Evolutionary conservation across 768 basidiomycete species (phyloP).

Genomic region (Trametes cubensis): DNA sequence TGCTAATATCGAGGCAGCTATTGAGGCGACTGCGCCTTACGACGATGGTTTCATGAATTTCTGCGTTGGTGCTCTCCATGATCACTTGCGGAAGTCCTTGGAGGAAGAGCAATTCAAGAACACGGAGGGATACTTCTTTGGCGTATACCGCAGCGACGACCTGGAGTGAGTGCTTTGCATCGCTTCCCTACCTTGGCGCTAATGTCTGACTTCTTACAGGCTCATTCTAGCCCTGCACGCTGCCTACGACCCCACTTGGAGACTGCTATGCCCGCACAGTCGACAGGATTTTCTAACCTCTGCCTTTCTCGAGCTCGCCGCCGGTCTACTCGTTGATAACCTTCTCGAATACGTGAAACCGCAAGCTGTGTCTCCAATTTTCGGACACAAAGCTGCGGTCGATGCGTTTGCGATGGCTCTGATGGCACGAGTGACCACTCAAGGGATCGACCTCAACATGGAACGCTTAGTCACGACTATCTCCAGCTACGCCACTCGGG

Average conservation of each 20-base stretch:
- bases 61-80: conserved; percentile 10
- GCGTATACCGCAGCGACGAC: not conserved
- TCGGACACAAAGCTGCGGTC: not conserved
- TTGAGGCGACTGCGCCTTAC: conserved; percentile 12
- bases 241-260: not conserved
- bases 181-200: no score
- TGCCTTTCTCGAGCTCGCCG: not conserved
- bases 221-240: not conserved
- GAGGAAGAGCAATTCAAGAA: not conserved
- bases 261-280: not conserved
- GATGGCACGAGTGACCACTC: not conserved
- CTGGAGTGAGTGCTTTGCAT: not conserved
- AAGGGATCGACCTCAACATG: not conserved
- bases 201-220: not conserved
- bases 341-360: not conserved
- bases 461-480: not conserved
- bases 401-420: not conserved
- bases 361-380: not conserved
- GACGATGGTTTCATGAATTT: conserved; percentile 25
- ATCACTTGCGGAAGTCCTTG: not conserved
- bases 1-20: not conserved
- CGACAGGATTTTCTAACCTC: not conserved
- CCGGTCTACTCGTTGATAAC: not conserved
- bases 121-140: not conserved
- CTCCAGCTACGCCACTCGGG: conserved; percentile 9